Conservation (phyloP, 1,139 yeast species). For the Blastobotrys malaysiensis region DNA sequence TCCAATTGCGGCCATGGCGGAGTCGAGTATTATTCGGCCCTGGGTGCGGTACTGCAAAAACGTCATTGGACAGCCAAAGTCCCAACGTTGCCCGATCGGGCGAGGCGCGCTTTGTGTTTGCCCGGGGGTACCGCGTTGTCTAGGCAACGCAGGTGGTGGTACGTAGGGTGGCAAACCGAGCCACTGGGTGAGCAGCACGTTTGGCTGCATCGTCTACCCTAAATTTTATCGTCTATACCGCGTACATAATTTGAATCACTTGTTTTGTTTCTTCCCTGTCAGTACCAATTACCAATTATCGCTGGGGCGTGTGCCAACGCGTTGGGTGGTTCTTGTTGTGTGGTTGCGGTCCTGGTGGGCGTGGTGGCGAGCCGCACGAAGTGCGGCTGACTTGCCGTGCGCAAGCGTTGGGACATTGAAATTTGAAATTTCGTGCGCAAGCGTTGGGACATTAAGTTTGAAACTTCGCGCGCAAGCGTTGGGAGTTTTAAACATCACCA, state of each 20-base stretch:
- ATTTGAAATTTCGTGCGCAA: no score
- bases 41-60: neutral
- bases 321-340: no score
- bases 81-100: neutral
- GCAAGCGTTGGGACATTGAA: neutral
- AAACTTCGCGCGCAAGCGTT: neutral
- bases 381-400: neutral
- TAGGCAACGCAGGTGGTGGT: neutral
- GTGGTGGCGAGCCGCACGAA: neutral
- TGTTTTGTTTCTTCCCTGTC: no score
- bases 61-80: neutral
- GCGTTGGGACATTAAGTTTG: no score
- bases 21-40: neutral
- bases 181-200: no score
- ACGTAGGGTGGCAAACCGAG: neutral
- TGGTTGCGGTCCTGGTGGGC: no score
- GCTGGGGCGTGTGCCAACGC: no score
- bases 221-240: no score
- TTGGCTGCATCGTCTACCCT: no score
- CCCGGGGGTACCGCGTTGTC: neutral
- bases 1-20: no score
- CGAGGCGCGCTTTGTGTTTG: neutral
- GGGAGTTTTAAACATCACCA: neutral
- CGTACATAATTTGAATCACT: no score
- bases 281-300: no score